Percentiles rank a stretch among this genome's conserved stretches.
Evolutionary conservation across 139 green algal genomes (phyloP).

Genomic region (Nannochloris sp.): DNA sequence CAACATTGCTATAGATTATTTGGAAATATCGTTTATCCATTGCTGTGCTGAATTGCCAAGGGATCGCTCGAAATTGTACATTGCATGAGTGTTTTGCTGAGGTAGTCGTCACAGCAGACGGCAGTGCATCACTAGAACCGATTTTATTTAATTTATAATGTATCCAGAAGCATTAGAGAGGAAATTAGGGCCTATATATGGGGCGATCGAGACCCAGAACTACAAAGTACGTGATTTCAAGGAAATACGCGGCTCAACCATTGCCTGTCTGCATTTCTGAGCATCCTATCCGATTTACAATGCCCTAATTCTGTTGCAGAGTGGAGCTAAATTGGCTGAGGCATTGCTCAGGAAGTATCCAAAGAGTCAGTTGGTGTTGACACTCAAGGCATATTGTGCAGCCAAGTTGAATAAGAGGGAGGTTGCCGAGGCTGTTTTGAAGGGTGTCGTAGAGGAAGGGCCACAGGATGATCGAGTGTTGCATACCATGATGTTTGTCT

Average conservation of each 20-base stretch:
- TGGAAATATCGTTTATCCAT: too few relatives aligned
- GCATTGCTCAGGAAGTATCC: constrained; percentile 56
- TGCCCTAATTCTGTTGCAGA: constrained; percentile 26
- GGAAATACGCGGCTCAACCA: too few relatives aligned
- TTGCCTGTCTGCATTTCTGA: too few relatives aligned
- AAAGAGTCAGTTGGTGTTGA: constrained; percentile 33
- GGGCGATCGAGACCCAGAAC: constrained; percentile 61
- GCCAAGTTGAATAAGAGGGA: constrained; percentile 36
- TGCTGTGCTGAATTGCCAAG: too few relatives aligned
- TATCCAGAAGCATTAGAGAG: constrained; percentile 46
- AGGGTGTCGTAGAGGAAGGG: constrained; percentile 23
- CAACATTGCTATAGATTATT: too few relatives aligned
- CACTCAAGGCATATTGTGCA: constrained; percentile 51
- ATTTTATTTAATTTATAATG: neutral
- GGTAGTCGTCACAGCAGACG: neutral
- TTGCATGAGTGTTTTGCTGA: neutral
- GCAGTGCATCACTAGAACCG: neutral
- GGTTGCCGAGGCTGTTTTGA: constrained; percentile 16
- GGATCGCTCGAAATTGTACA: neutral
- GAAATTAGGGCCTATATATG: constrained; percentile 59
- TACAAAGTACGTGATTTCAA: constrained; percentile 44
- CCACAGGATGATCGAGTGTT: constrained; percentile 49
- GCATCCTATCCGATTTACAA: too few relatives aligned
- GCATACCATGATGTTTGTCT: constrained; percentile 42
- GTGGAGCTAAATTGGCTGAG: constrained; percentile 52